A percentile compares a stretch with the other conserved stretches of the same genome.
Evolutionary conservation across 2,329 filamentous ascomycete genomes (phyloP).

Genomic region (Penicillium sp.): DNA sequence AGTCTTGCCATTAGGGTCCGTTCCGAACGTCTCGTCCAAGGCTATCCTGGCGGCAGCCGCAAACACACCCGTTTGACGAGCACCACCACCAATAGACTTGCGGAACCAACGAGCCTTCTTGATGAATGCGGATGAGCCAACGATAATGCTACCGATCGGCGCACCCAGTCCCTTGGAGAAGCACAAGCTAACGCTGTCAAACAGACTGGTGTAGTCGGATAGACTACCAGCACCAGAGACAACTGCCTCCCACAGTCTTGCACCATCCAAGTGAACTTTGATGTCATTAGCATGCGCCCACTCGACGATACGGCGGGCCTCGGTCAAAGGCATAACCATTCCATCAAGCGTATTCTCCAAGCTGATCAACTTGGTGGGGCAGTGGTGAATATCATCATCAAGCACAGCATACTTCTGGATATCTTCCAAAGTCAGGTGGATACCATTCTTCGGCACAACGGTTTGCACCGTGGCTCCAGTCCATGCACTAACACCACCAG

Average conservation of each 20-base stretch:
- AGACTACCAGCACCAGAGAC: conserved; percentile 68
- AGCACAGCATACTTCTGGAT: conserved; percentile 66
- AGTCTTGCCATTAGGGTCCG: conserved; percentile 57
- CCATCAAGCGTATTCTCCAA: conserved; percentile 86
- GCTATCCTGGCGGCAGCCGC: conserved; percentile 74
- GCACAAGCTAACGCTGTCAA: conserved; percentile 75
- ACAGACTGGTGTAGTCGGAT: conserved; percentile 65
- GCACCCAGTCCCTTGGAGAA: conserved; percentile 83
- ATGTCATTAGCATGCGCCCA: conserved; percentile 69
- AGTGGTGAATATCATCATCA: conserved; percentile 68
- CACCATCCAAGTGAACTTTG: conserved; percentile 75
- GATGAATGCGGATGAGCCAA: conserved; percentile 60
- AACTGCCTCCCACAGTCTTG: conserved; percentile 79
- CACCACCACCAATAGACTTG: conserved; percentile 77
- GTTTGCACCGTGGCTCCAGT: conserved; percentile 70
- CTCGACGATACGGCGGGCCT: conserved; percentile 66
- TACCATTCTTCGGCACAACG: conserved; percentile 68
- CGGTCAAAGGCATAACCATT: conserved; percentile 72
- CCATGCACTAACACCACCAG: conserved; percentile 68
- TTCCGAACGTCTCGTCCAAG: conserved; percentile 75
- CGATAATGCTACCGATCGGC: conserved; percentile 74
- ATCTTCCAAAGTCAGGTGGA: conserved; percentile 76
- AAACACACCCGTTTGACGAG: conserved; percentile 74
- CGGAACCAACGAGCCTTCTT: conserved; percentile 72
- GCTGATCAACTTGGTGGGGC: conserved; percentile 77